phyloP scores from a whole-genome alignment of 2,329 filamentous ascomycete genomes.

The Colletotrichum shisoi region DNA sequence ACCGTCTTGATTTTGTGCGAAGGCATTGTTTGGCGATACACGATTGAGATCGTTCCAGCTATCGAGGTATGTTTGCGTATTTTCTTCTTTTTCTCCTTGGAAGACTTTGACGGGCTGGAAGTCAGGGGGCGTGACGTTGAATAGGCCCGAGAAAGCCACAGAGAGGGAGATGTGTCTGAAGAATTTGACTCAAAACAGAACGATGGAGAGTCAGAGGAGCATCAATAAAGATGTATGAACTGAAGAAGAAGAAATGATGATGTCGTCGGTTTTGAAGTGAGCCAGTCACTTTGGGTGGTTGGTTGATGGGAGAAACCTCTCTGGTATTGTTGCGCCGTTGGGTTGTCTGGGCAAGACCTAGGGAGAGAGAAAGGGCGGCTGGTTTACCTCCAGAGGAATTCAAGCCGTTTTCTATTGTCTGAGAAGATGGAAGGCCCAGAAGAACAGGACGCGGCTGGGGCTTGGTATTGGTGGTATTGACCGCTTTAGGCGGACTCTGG shows the following conservation, averaged over 20 bases:
- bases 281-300: conserved; percentile 29
- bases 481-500: not conserved
- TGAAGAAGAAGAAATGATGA: conserved; percentile 20
- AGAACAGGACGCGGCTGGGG: conserved; percentile 13
- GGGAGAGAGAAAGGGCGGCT: conserved; percentile 10
- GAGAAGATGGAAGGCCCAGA: conserved; percentile 21
- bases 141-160: conserved; percentile 11
- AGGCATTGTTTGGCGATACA: conserved; percentile 24
- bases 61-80: not conserved
- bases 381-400: conserved; percentile 21
- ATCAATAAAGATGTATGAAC: conserved; percentile 16
- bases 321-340: conserved; percentile 17
- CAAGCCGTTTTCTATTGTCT: conserved; percentile 5
- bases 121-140: conserved; percentile 3
- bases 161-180: conserved; percentile 20
- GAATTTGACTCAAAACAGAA: conserved; percentile 31
- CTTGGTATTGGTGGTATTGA: conserved; percentile 11
- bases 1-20: conserved; percentile 29
- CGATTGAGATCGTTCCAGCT: conserved; percentile 9
- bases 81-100: conserved; percentile 5
- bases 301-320: conserved; percentile 6
- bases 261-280: conserved; percentile 16
- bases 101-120: not conserved
- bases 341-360: conserved; percentile 9
- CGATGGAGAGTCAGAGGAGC: conserved; percentile 30